Conservation (phyloP, 768 basidiomycete species). For the Suillus occidentalis region DNA sequence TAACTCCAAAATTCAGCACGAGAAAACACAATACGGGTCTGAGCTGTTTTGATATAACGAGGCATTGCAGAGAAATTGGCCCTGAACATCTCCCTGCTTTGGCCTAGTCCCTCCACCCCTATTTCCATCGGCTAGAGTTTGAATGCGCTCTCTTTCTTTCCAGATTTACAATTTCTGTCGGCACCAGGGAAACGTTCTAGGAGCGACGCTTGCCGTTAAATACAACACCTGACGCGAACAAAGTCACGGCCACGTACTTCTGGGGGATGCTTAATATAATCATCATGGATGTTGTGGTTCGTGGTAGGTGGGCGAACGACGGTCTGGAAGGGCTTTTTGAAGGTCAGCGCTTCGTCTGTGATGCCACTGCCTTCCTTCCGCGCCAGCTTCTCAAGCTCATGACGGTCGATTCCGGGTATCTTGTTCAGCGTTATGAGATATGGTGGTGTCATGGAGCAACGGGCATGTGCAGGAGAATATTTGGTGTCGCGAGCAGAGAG, state of each 20-base stretch:
- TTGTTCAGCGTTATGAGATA: constrained; percentile 1
- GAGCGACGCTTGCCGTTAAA: neutral
- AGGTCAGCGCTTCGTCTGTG: constrained; percentile 18
- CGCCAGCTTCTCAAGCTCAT: constrained; percentile 14
- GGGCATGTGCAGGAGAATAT: neutral
- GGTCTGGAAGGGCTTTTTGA: constrained; percentile 31
- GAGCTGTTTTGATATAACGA: constrained; percentile 21
- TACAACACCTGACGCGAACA: neutral
- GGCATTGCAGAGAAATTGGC: constrained; percentile 18
- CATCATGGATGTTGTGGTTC: constrained; percentile 35
- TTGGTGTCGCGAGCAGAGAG: neutral
- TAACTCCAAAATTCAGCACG: neutral
- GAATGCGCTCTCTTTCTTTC: constrained; percentile 25
- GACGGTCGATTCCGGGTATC: constrained; percentile 7
- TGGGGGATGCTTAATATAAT: constrained; percentile 32
- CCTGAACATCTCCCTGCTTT: constrained; percentile 19
- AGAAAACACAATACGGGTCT: neutral
- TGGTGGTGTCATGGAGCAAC: neutral
- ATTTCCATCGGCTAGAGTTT: constrained; percentile 11
- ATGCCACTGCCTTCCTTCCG: constrained; percentile 8
- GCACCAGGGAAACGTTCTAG: constrained; percentile 19
- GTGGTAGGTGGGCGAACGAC: constrained; percentile 25
- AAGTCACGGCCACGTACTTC: constrained; percentile 17
- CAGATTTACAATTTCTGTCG: constrained; percentile 10
- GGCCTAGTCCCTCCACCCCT: constrained; percentile 14